A percentile compares a stretch with the other conserved stretches of the same genome.
These are phyloP conservation scores for Hordeum vulgare DNA, from an alignment of 176 grass and related monocot genomes.

Conservation along the genomic window MorexV3_pseudomolecules_assembly NC_058521.1:551710048-551710547, in stretches of 20 bases:
- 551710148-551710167: slow-evolving; percentile 87
- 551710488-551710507: background rate
- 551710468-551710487: background rate
- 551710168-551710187: slow-evolving; percentile 81
- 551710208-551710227: background rate
- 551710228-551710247: background rate
- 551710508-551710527: background rate
- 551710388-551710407: background rate
- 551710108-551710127: slow-evolving; percentile 74
- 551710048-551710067: slow-evolving; percentile 9
- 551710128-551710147: slow-evolving; percentile 67
- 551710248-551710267: background rate
- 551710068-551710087: slow-evolving; percentile 45
- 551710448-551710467: background rate
- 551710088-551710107: slow-evolving; percentile 72
- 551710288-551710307: background rate
- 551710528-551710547: background rate
- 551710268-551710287: background rate
- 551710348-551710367: background rate
- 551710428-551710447: background rate
- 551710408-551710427: background rate
- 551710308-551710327: background rate
- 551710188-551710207: slow-evolving; percentile 44
- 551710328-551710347: background rate
- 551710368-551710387: background rate